Percentiles rank a stretch among this genome's conserved stretches.
phyloP scores from a whole-genome alignment of 345 rosid species.

The Trapa bicornis region DNA sequence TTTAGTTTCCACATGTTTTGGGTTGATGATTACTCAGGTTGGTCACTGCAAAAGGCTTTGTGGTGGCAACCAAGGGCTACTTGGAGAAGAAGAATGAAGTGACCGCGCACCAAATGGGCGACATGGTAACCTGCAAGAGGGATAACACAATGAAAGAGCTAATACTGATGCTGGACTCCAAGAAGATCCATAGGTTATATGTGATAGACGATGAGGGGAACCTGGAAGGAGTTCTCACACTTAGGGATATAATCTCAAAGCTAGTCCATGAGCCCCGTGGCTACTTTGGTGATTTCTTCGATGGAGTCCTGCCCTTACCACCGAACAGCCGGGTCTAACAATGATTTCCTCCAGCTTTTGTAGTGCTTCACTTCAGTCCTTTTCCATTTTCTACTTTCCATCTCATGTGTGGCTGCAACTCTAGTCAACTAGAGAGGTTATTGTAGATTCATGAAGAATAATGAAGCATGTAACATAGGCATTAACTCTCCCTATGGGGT shows the following conservation, averaged over 20 bases:
- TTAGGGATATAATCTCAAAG: conserved; percentile 81
- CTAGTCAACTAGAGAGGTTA: no score
- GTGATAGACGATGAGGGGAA: conserved; percentile 72
- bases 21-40: conserved; percentile 26
- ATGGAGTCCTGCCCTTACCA: conserved; percentile 75
- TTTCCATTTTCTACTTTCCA: no score
- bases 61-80: conserved; percentile 52
- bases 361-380: no score
- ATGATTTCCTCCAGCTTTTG: not conserved
- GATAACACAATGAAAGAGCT: conserved; percentile 54
- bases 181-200: conserved; percentile 66
- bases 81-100: conserved; percentile 45
- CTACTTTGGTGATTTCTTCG: conserved; percentile 96
- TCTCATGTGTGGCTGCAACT: no score
- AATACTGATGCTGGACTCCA: conserved; percentile 53
- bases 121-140: conserved; percentile 63
- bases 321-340: conserved; percentile 54
- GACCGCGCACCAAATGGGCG: conserved; percentile 37
- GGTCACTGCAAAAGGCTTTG: conserved; percentile 75
- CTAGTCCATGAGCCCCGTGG: conserved; percentile 92
- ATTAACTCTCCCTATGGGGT: no score
- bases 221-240: conserved; percentile 83
- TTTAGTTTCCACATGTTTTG: not conserved
- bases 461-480: no score
- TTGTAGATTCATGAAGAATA: no score